A percentile compares a stretch with the other conserved stretches of the same genome.
Evolutionary conservation across 23 red algal genomes (phyloP).

Genomic region (Agarophyton chilense): DNA sequence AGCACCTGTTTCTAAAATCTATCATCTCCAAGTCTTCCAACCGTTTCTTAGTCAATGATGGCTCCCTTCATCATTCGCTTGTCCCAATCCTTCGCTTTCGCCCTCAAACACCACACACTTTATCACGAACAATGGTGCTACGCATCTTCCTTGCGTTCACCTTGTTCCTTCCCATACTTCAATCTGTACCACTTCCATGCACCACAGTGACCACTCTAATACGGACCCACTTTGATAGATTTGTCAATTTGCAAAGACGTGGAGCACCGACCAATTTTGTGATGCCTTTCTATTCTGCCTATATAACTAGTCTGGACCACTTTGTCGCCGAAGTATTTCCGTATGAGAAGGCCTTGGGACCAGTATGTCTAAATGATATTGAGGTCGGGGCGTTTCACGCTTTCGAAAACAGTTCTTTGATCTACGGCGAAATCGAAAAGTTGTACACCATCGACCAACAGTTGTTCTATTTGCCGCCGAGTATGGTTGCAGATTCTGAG

Average conservation of each 20-base stretch:
- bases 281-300: constrained; percentile 15
- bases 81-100: not conserved
- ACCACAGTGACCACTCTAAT: constrained; percentile 18
- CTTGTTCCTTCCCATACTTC: not conserved
- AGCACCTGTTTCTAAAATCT: not conserved
- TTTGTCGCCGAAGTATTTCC: constrained; percentile 9
- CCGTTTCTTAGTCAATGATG: not conserved
- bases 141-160: constrained; percentile 1
- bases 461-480: constrained; percentile 9
- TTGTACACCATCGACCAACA: constrained; percentile 1
- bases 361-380: not conserved
- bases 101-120: not conserved
- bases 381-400: constrained; percentile 2
- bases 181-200: constrained; percentile 12
- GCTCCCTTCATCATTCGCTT: not conserved
- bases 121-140: not conserved
- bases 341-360: constrained; percentile 31
- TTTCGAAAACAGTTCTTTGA: constrained; percentile 2
- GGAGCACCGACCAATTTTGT: constrained; percentile 15
- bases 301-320: constrained; percentile 22
- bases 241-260: constrained; percentile 12
- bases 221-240: not conserved
- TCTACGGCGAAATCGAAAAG: constrained; percentile 30
- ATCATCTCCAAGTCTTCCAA: not conserved
- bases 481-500: constrained; percentile 17